A percentile compares a stretch with the other conserved stretches of the same genome.
Conservation (phyloP, 345 rosid genomes). For the Trapa incisa region DNA sequence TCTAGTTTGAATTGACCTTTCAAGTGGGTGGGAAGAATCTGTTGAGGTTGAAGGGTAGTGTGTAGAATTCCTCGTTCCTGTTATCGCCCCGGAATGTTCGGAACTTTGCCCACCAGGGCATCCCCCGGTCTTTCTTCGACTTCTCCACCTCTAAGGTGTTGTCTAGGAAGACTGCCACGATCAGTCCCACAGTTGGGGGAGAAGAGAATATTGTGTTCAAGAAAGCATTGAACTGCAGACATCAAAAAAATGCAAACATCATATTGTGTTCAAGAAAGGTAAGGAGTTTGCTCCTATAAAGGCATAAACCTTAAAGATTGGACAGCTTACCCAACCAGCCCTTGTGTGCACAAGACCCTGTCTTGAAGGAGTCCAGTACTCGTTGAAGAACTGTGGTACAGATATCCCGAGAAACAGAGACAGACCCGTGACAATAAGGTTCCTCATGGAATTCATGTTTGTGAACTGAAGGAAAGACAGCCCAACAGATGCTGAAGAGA, state of each 20-base stretch:
- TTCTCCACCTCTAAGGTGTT: conserved; percentile 70
- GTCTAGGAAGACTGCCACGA: conserved; percentile 66
- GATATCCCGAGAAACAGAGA: conserved; percentile 85
- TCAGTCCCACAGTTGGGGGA: conserved; percentile 63
- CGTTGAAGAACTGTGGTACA: conserved; percentile 63
- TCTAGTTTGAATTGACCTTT: not conserved
- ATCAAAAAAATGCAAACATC: not conserved
- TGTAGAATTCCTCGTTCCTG: conserved; percentile 91
- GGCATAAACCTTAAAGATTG: conserved; percentile 4
- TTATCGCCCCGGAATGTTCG: conserved; percentile 81
- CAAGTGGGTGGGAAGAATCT: conserved; percentile 89
- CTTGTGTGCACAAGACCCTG: conserved; percentile 71
- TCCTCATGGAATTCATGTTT: conserved; percentile 93
- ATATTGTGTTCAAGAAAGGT: no score
- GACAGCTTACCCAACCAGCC: conserved; percentile 63
- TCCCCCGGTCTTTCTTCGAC: conserved; percentile 85
- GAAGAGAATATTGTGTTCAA: conserved; percentile 85
- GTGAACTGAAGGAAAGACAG: conserved; percentile 94
- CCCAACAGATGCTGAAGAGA: conserved; percentile 70
- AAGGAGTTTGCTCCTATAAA: no score
- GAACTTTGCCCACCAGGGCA: conserved; percentile 99
- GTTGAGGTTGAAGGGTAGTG: conserved; percentile 85
- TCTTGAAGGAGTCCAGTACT: conserved; percentile 46
- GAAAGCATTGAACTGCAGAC: conserved; percentile 66
- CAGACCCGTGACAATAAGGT: conserved; percentile 68